phyloP scores from a whole-genome alignment of 805 yeast genomes.

The Lipomyces anomalus region DNA sequence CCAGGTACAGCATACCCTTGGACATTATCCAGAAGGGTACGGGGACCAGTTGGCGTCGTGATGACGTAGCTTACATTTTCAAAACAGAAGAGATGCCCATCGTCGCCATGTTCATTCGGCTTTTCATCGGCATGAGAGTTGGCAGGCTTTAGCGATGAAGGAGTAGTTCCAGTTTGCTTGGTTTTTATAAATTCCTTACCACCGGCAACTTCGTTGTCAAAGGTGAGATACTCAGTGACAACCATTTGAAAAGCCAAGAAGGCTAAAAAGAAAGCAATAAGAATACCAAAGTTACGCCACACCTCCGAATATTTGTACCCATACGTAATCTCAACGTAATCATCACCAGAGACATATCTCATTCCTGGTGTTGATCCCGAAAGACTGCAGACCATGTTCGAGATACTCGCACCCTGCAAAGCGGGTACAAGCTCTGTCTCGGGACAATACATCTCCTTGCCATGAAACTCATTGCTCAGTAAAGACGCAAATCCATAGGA shows the following conservation, averaged over 20 bases:
- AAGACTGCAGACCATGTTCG: conserved; percentile 50
- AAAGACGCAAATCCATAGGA: conserved; percentile 58
- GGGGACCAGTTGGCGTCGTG: conserved; percentile 27
- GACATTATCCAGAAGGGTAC: conserved; percentile 53
- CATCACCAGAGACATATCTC: conserved; percentile 51
- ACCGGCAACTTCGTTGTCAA: conserved; percentile 20
- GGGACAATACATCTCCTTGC: conserved; percentile 50
- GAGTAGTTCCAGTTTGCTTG: background rate
- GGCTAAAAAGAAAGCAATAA: conserved; percentile 48
- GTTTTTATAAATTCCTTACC: too few relatives aligned
- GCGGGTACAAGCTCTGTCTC: conserved; percentile 46
- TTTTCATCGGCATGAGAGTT: too few relatives aligned
- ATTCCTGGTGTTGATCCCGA: conserved; percentile 57
- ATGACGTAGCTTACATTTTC: conserved; percentile 27
- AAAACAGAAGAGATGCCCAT: conserved; percentile 14
- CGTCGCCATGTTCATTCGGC: background rate
- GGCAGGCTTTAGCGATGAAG: too few relatives aligned
- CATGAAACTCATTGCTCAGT: conserved; percentile 60
- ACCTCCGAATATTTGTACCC: conserved; percentile 44
- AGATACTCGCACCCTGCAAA: conserved; percentile 42
- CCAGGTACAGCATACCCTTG: conserved; percentile 74
- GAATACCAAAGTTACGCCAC: conserved; percentile 63
- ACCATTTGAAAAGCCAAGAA: conserved; percentile 49
- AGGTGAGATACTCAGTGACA: conserved; percentile 35
- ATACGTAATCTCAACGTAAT: conserved; percentile 46